Base-by-base conservation (phyloP, 371 early-diverging fungal species). In the Mortierella sp. region DNA sequence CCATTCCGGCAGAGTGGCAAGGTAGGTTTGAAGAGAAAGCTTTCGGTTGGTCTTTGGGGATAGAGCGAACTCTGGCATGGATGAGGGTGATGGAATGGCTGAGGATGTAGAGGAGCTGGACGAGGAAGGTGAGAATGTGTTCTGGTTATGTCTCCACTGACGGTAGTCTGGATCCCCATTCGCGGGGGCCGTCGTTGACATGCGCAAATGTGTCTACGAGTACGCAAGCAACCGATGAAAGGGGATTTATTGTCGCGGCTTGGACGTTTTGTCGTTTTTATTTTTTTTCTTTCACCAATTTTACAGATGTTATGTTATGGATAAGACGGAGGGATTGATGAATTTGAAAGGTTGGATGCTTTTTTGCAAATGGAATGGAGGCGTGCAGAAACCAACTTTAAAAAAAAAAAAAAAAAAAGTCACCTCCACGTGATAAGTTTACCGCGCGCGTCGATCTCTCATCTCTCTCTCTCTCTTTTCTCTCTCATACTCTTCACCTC, bases 1-100 rank as follows among this genome's bases (percentile, higher is more conserved):
- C 81, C 75, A 75, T 62, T 75, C 81, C 1, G 81, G 81, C 2
- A 72, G 40, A 5, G 64, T 62, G 9, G 66, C 66, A n/a, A 80
- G 72, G n/a, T 80, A 80, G 9, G 75, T 72, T 40, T 75, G 61
- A 24, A 80, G 65, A 12, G 81, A 69, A 5, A 75, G 72, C 9
- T 51, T 59, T 20, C 81, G 75, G 39, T 28, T 61, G 20, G 72
- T 57, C 26, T 70, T 79, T n/a, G 75, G 39, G 2, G 63, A 62
- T 1, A 64, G 2, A 1, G 70, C 47, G n/a, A 66, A 73, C 26
- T 66, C 73, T 24, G 67, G 65, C 30, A 58, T 16, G 14, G 54
- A 24, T 11, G 66, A 43, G 8, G 67, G 35, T 5, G 64, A 59
- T 28, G 71, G 45, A 5, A 72, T 40, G 5, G 30, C 22, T 26